A percentile compares a stretch with the other conserved stretches of the same genome.
Evolutionary conservation across 2,329 filamentous ascomycete genomes (phyloP).

Genomic region (Chaetomium globosum): DNA sequence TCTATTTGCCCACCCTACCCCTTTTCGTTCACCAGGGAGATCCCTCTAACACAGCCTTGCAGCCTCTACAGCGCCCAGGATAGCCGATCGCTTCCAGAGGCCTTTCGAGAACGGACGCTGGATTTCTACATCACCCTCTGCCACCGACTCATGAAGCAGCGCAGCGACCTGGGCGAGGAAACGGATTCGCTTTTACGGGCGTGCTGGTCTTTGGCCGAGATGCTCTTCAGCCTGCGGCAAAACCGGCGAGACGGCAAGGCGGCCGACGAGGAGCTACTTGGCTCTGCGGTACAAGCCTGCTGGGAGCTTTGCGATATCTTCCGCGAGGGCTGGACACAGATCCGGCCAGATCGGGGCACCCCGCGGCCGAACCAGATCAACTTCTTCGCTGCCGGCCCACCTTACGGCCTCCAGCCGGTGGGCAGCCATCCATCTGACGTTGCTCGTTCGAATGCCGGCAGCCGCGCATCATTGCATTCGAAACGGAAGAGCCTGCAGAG

Average conservation of each 20-base stretch:
- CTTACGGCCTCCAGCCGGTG: slow-evolving; percentile 35
- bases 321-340: slow-evolving; percentile 86
- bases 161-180: slow-evolving; percentile 74
- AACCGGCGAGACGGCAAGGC: slow-evolving; percentile 72
- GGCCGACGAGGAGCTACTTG: slow-evolving; percentile 80
- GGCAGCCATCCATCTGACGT: slow-evolving; percentile 38
- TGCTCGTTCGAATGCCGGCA: slow-evolving; percentile 44
- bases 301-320: slow-evolving; percentile 96
- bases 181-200: slow-evolving; percentile 81
- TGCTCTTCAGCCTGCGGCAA: slow-evolving; percentile 88
- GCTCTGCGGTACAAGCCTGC: slow-evolving; percentile 87
- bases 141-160: slow-evolving; percentile 94
- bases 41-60: slow-evolving; percentile 36
- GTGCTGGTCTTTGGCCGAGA: slow-evolving; percentile 89
- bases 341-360: slow-evolving; percentile 82
- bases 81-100: slow-evolving; percentile 73
- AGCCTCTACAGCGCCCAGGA: slow-evolving; percentile 89
- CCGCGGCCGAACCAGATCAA: slow-evolving; percentile 77
- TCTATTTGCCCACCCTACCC: slow-evolving; percentile 12
- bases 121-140: slow-evolving; percentile 95
- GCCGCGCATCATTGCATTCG: slow-evolving; percentile 54
- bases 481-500: slow-evolving; percentile 59
- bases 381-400: slow-evolving; percentile 61
- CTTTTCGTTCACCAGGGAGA: not conserved
- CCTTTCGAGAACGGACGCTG: slow-evolving; percentile 84